These are phyloP conservation scores for Clonostachys sp. DNA, from an alignment of 2,329 filamentous ascomycete species.

Conservation along the genomic window DNA sequence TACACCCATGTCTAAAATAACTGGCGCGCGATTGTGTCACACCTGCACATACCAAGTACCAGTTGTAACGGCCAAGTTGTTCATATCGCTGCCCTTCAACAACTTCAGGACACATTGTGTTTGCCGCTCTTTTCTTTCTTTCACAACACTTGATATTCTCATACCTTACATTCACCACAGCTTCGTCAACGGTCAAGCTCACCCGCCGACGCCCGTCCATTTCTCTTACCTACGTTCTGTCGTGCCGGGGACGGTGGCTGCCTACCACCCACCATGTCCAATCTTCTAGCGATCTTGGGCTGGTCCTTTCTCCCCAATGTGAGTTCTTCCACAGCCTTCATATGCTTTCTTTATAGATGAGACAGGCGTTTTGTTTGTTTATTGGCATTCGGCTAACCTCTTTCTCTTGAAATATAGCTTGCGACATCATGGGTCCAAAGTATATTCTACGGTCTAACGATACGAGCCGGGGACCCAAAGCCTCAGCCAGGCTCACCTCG, in stretches of 20 bases:
- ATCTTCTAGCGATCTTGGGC: slow-evolving; percentile 47
- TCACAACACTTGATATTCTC: too few species aligned
- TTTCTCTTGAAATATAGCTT: slow-evolving; percentile 44
- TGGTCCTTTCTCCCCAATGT: slow-evolving; percentile 54
- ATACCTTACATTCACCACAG: too few species aligned
- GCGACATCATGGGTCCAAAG: slow-evolving; percentile 73
- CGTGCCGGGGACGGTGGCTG: slow-evolving; percentile 2
- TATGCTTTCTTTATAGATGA: background rate
- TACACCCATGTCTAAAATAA: too few species aligned
- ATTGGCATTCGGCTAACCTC: slow-evolving; percentile 5
- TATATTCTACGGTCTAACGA: slow-evolving; percentile 81
- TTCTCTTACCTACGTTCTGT: background rate
- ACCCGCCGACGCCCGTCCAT: background rate
- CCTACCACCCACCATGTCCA: slow-evolving; percentile 35
- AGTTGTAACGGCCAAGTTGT: too few species aligned
- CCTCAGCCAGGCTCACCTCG: slow-evolving; percentile 66
- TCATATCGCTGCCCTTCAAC: background rate
- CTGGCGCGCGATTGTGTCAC: too few species aligned
- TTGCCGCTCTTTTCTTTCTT: too few species aligned
- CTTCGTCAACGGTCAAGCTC: background rate
- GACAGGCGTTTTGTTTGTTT: background rate
- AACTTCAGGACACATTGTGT: background rate
- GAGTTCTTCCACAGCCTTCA: background rate
- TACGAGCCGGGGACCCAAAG: slow-evolving; percentile 82
- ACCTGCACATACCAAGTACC: too few species aligned